Evolutionary conservation across 257 asterid species (phyloP), one percentile per base, ranked within the genome.

Genomic region (Solanum rostratum): DNA sequence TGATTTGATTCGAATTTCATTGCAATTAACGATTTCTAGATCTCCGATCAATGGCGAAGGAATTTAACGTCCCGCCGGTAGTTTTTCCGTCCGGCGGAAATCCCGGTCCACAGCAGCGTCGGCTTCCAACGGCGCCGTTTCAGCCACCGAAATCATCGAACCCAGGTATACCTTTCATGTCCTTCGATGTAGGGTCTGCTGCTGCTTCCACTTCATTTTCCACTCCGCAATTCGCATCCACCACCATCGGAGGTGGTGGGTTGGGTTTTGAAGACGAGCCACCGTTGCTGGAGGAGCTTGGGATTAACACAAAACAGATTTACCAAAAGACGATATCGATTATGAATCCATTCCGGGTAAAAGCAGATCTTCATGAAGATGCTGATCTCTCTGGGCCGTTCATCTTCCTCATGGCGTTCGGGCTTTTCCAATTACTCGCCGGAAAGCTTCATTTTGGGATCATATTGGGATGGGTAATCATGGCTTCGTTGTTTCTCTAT

Each of bases 381-480:
- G 97, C 95, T 43, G 99, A 95, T 88, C 90, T 95, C 0, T 95
- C 99, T 2, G 99, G 97, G 0, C 98, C 99, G 19, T 95, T 95
- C 69, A 86, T 95, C 60, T 94, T 93, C 86, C 93, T 94, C 7
- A 91, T 95, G 97, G 95, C 97, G 5, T 94, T 95, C 81, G 98
- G 99, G 33, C 80, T 95, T 7, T 95, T 95, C 50, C 99, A 95
- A 85, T 91, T 95, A 86, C 95, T 95, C 33, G 99, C 97, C 6
- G 98, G 99, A 20, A 95, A 95, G 86, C 84, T 93, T 22, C 97
- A 95, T 73, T 95, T 95, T 33, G 98, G 98, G 45, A 94, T 94
- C 39, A 88, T 94, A 11, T 89, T 93, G 39, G 98, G 98, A 0
- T 94, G 98, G 98, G 97, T 95, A 14, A 92, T 96, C 1, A 91